Percentiles rank a stretch among this genome's conserved stretches.
These are phyloP conservation scores for Calocybe indica DNA, from an alignment of 768 basidiomycete species.

Conservation along the genomic window DNA sequence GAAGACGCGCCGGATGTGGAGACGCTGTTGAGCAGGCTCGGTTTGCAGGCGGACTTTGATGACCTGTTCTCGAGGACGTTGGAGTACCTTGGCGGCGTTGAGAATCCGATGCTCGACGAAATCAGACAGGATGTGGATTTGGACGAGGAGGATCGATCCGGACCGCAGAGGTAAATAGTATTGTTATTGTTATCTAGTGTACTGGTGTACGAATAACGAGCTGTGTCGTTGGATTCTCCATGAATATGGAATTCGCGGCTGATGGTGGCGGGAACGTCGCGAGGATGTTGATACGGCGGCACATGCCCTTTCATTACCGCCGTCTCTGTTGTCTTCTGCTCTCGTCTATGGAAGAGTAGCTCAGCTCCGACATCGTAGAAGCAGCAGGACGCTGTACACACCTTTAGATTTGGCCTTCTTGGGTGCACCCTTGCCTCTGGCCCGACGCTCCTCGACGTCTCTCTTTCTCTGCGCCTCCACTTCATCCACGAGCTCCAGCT, in stretches of 20 bases:
- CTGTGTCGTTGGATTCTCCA: too few species aligned
- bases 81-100: constrained; percentile 49
- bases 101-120: constrained; percentile 11
- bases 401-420: constrained; percentile 72
- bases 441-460: constrained; percentile 63
- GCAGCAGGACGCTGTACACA: constrained; percentile 23
- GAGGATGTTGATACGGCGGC: too few species aligned
- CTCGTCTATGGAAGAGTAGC: constrained; percentile 30
- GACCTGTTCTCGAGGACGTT: constrained; percentile 58
- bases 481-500: constrained; percentile 55
- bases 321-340: constrained; percentile 45
- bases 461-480: constrained; percentile 61
- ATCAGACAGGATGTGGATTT: neutral
- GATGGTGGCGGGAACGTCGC: too few species aligned
- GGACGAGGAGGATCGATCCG: too few species aligned
- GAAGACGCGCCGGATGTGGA: constrained; percentile 32
- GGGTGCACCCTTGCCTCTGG: constrained; percentile 79
- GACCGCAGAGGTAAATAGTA: neutral
- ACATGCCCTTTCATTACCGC: too few species aligned
- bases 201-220: too few species aligned
- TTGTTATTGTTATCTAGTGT: too few species aligned
- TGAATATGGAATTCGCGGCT: too few species aligned
- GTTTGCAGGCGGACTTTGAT: constrained; percentile 57
- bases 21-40: constrained; percentile 39
- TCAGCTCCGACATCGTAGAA: neutral